Conservation (phyloP, 208 protist species). For the Naegleria lovaniensis region DNA sequence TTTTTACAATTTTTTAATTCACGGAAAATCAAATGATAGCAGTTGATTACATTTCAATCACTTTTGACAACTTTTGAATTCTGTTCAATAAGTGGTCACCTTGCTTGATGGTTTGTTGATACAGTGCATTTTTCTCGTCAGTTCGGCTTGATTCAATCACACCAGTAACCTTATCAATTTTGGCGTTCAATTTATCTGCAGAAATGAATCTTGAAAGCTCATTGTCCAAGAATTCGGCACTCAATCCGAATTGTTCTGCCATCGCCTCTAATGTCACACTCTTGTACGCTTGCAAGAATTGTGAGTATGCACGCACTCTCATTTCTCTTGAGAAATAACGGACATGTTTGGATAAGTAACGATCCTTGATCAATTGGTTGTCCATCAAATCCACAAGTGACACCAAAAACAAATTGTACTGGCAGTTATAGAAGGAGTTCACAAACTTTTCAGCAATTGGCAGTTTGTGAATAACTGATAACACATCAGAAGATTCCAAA, state of each 20-base stretch:
- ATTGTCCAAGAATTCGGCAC: conserved; percentile 62
- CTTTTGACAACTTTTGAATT: conserved; percentile 95
- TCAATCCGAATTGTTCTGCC: conserved; percentile 86
- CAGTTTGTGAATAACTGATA: conserved; percentile 73
- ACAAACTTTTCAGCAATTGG: conserved; percentile 75
- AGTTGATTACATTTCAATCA: conserved; percentile 78
- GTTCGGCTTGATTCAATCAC: conserved; percentile 91
- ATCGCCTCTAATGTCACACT: conserved; percentile 90
- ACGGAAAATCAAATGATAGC: not conserved
- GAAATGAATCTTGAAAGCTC: conserved; percentile 95
- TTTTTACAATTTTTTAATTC: conserved; percentile 7
- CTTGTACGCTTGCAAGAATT: conserved; percentile 97
- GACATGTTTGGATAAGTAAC: conserved; percentile 83
- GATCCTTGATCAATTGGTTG: conserved; percentile 68
- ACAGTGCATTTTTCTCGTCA: conserved; percentile 90
- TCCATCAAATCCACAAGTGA: conserved; percentile 77
- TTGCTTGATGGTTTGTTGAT: conserved; percentile 88
- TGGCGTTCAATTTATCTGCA: conserved; percentile 86
- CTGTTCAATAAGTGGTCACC: conserved; percentile 94
- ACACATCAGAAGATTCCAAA: conserved; percentile 19
- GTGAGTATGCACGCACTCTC: conserved; percentile 88
- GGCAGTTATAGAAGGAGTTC: conserved; percentile 85
- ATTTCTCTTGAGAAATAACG: conserved; percentile 93
- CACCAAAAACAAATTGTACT: conserved; percentile 84
- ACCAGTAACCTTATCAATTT: conserved; percentile 93